These are phyloP conservation scores for Citrus trifoliata DNA, from an alignment of 345 rosid genomes.

Conservation along the genomic window DNA sequence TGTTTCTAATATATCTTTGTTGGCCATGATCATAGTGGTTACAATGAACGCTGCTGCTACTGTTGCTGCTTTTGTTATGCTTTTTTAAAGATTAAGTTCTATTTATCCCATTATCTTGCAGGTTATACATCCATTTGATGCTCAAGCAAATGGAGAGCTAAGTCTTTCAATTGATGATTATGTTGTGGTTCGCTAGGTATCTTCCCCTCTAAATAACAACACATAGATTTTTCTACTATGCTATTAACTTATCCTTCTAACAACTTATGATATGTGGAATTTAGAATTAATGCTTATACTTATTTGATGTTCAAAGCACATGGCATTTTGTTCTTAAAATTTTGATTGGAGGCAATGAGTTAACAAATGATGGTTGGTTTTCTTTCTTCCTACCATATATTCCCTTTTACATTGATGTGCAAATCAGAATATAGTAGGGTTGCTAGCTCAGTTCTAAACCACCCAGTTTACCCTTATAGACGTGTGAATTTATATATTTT, in stretches of 20 bases:
- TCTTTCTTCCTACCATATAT: too few relatives aligned
- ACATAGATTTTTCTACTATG: background rate
- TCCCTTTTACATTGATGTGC: too few relatives aligned
- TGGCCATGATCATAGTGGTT: background rate
- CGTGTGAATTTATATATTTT: too few relatives aligned
- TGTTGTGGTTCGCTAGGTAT: slow-evolving; percentile 81
- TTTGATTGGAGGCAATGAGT: too few relatives aligned
- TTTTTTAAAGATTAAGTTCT: background rate
- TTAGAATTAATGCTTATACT: background rate
- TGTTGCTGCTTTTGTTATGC: background rate
- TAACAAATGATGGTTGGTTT: too few relatives aligned
- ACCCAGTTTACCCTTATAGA: too few relatives aligned
- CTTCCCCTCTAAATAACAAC: background rate
- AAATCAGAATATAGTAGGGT: too few relatives aligned
- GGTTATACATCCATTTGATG: slow-evolving; percentile 93
- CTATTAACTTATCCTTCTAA: background rate
- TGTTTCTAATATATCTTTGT: background rate
- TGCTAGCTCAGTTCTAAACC: too few relatives aligned
- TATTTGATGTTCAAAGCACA: background rate
- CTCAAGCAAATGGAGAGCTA: slow-evolving; percentile 81
- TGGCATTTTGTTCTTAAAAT: background rate
- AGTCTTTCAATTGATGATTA: slow-evolving; percentile 71
- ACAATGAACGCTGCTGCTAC: background rate
- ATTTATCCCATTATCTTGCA: slow-evolving; percentile 12
- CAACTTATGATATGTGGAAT: background rate